Evolutionary conservation across 2,329 filamentous ascomycete genomes (phyloP).

Genomic region (Scedosporium minutisporum): DNA sequence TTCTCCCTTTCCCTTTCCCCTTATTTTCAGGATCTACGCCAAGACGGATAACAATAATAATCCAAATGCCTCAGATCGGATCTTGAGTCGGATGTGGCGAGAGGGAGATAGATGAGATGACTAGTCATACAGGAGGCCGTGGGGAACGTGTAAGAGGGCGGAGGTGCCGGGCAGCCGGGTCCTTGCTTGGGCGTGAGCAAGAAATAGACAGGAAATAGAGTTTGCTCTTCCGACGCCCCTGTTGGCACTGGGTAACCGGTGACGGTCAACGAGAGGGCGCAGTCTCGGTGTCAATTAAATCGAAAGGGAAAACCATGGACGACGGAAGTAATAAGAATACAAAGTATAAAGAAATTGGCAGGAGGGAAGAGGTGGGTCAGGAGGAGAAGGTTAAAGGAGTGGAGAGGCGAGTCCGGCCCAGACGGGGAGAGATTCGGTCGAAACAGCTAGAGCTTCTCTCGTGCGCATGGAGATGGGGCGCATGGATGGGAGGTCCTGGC

Average conservation of each 20-base stretch:
- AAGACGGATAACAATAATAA: not conserved
- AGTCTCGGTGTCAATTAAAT: not conserved
- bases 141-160: not conserved
- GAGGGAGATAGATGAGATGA: not conserved
- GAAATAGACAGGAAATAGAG: not conserved
- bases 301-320: not conserved
- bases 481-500: not conserved
- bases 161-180: not conserved
- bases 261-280: not conserved
- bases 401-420: not conserved
- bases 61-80: not conserved
- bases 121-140: not conserved
- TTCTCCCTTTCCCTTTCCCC: not conserved
- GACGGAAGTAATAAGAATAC: not conserved
- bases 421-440: not conserved
- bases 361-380: not conserved
- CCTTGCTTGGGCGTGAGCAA: not conserved
- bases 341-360: not conserved
- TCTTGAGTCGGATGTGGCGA: not conserved
- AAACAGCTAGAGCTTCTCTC: not conserved
- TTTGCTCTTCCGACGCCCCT: not conserved
- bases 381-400: not conserved
- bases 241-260: not conserved
- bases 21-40: not conserved
- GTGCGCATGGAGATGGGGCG: not conserved